Base-by-base conservation (phyloP, 371 early-diverging fungal species). In the Smittium mucronatum region DNA sequence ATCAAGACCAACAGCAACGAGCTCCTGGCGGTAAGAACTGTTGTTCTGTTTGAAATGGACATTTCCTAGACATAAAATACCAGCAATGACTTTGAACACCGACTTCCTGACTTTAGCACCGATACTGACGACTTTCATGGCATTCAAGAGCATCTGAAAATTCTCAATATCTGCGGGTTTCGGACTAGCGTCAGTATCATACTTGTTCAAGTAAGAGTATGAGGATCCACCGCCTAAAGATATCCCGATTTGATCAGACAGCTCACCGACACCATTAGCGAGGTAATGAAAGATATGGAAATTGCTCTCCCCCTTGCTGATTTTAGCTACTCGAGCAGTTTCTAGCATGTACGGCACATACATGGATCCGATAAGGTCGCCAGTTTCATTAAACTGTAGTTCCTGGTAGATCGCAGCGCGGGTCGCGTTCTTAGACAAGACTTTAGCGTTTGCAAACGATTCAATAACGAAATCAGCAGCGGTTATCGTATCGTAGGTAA, bases 281-380 rank as follows among this genome's bases (percentile, higher is more conserved):
- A 97, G 83, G 31, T 91, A 86, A 75, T 96, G 93, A 71, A 98
- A 93, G 31, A 94, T 87, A 75, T 97, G 91, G 76, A 93, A 97
- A 70, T 87, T 91, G 69, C 91, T 83, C 73, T 93, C 93, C 59
- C 85, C 86, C 29, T 83, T 69, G 30, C 83, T 81, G 11, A 82
- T 77, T 29, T 83, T 75, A 16, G 87, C 85, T 2, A 93, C 85
- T 61, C 94, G 80, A 33, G 85, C 77, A 68, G 87, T 85, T 72
- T 99, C 98, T 36, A 99, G 85, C 29, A 93, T 81, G 76, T 90
- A 97, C 16, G 90, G 87, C 57, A 96, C 80, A 0, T 88, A 82
- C 77, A 92, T 93, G 47, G 86, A 86, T 64, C 97, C 95, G 29
- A 89, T 78, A 68, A 97, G 85, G 8, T 88, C 86, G 25, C 95